A percentile compares a stretch with the other conserved stretches of the same genome.
Conservation (phyloP, 1,139 yeast species). For the Waltiozyma solani region DNA sequence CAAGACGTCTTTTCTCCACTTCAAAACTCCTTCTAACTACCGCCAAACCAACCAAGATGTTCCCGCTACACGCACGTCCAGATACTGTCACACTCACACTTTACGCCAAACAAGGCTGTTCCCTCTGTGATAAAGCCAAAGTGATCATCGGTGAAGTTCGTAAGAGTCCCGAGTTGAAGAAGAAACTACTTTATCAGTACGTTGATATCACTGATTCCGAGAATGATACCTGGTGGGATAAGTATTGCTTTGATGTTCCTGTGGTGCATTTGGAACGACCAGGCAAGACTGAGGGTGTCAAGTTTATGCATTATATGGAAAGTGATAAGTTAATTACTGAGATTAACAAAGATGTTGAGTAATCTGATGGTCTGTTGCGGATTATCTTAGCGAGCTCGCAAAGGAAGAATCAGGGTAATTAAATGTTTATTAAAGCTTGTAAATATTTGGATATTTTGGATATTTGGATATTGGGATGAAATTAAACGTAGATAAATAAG, state of each 20-base stretch:
- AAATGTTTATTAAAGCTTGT: no score
- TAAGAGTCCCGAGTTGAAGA: slow-evolving; percentile 13
- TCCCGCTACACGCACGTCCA: no score
- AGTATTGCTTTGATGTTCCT: slow-evolving; percentile 84
- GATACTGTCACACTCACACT: no score
- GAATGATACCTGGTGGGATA: slow-evolving; percentile 68
- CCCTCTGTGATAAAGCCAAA: slow-evolving; percentile 69
- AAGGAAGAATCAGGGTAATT: neutral
- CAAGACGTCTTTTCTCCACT: no score
- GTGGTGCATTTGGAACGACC: slow-evolving; percentile 61
- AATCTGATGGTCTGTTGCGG: neutral
- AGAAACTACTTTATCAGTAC: slow-evolving; percentile 29
- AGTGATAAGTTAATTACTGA: slow-evolving; percentile 47
- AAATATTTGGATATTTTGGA: no score
- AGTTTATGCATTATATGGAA: slow-evolving; percentile 70
- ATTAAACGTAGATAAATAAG: no score
- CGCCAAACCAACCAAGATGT: no score
- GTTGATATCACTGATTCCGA: slow-evolving; percentile 64
- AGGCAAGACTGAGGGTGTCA: slow-evolving; percentile 34
- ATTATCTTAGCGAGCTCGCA: neutral
- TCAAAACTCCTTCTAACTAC: no score
- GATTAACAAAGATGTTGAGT: slow-evolving; percentile 20
- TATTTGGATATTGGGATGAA: no score
- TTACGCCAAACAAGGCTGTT: slow-evolving; percentile 73
- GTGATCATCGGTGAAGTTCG: slow-evolving; percentile 37